Evolutionary conservation across 2,329 filamentous ascomycete genomes (phyloP).

Genomic region (Cordyceps tenuipes): DNA sequence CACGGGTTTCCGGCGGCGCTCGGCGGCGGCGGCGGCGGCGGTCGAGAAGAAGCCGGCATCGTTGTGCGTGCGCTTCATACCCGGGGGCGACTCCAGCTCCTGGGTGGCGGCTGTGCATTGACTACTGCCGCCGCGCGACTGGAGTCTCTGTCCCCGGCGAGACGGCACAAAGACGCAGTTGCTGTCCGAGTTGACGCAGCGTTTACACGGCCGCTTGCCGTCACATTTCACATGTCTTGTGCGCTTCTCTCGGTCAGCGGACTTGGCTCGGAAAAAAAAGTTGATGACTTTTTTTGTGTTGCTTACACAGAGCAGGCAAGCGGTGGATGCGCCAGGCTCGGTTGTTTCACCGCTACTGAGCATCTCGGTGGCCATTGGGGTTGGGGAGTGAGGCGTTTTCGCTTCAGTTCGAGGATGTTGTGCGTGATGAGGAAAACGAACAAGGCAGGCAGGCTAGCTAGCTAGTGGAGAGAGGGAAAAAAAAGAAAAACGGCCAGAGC

Average conservation of each 20-base stretch:
- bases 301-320: neutral
- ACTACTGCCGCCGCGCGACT: neutral
- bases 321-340: neutral
- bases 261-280: neutral
- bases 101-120: neutral
- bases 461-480: too few species aligned
- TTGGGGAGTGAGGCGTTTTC: too few species aligned
- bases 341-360: neutral
- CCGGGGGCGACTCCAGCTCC: neutral
- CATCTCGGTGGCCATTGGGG: neutral
- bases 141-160: neutral
- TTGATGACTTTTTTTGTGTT: too few species aligned
- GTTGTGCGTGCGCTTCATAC: neutral
- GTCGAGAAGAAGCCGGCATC: neutral
- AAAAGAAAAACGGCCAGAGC: too few species aligned
- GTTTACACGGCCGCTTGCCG: neutral
- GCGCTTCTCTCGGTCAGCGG: neutral
- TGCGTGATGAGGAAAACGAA: too few species aligned
- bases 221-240: slow-evolving; percentile 4
- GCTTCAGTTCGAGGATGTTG: too few species aligned
- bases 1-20: neutral
- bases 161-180: slow-evolving; percentile 4
- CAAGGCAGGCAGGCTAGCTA: too few species aligned
- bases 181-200: slow-evolving; percentile 1
- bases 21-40: too few species aligned